These are phyloP conservation scores for Tricholoma flavovirens DNA, from an alignment of 768 basidiomycete genomes.

Conservation along the genomic window DNA sequence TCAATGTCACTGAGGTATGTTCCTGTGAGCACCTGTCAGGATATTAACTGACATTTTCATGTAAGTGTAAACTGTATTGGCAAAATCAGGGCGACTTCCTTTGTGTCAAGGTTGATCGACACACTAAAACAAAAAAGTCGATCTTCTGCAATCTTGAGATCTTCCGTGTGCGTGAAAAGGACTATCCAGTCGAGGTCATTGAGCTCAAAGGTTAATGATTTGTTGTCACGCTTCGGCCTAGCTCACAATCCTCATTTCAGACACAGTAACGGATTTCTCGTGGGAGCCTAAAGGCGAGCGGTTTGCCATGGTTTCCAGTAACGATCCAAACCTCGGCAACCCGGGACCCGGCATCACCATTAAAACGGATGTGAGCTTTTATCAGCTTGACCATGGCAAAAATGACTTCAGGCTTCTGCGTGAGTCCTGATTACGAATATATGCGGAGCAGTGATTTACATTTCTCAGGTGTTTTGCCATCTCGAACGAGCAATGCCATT, in stretches of 20 bases:
- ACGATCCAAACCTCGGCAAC: constrained; percentile 89
- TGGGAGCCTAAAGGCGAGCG: constrained; percentile 99
- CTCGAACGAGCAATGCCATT: constrained; percentile 87
- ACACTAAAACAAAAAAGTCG: constrained; percentile 98
- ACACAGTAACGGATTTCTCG: constrained; percentile 92
- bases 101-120: constrained; percentile 98
- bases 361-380: constrained; percentile 95
- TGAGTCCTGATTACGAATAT: constrained; percentile 29
- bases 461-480: constrained; percentile 61
- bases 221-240: constrained; percentile 1
- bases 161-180: constrained; percentile 95
- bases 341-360: constrained; percentile 87
- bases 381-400: constrained; percentile 87
- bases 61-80: constrained; percentile 94
- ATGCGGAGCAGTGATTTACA: constrained; percentile 7
- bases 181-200: constrained; percentile 95
- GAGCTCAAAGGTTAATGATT: constrained; percentile 79
- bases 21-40: constrained; percentile 2
- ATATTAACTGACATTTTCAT: constrained; percentile 7
- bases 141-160: constrained; percentile 98
- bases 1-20: constrained; percentile 93
- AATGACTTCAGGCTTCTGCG: constrained; percentile 92
- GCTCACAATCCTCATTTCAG: constrained; percentile 32
- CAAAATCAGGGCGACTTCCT: constrained; percentile 98
- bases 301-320: constrained; percentile 92